Base-by-base conservation (phyloP, 257 asterid genomes). In the Scutellaria minor region DNA sequence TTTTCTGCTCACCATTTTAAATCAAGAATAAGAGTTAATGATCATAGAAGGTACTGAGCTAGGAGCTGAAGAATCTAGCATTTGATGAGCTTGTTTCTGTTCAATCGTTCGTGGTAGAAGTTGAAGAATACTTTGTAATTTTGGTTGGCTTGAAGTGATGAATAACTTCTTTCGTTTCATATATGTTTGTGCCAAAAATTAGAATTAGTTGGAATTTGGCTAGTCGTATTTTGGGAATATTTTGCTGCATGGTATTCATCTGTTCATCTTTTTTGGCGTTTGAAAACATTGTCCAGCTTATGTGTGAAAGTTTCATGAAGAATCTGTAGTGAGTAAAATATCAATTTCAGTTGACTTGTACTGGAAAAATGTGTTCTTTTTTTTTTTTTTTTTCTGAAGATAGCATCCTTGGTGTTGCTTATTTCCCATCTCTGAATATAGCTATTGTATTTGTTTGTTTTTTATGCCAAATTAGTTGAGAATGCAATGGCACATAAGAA, bases 381-480 rank as follows among this genome's bases (percentile, higher is more conserved):
- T n/a, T n/a, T n/a, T n/a, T 18, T 18, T 18, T 18, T 18, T 18
- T 18, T 18, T 18, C 18, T 18, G 18, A 22, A 46, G 35, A n/a
- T 54, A 73, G 5, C n/a, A 6, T 35, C 66, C 27, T 7, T 63
- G 12, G 22, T 11, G 40, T 60, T 5, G 62, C 52, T 10, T 18
- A 64, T 6, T 14, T 63, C 76, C 66, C 39, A 35, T 45, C 52
- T 45, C 65, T 35, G 37, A 52, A n/a, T 18, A 14, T 27, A 53
- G 39, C 52, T 14, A 12, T 44, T 37, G 50, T 50, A 39, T 51
- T 66, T 61, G 51, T 37, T 31, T 37, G 73, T 66, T 9, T 73
- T 53, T 22, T 47, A 22, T 27, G 64, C 2, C 35, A 27, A 27
- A 31, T 4, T 31, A 31, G 66, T 44, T 20, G 50, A 60, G 52